Evolutionary conservation across 805 yeast species (phyloP), one percentile per base, ranked within the genome.

Genomic region (Sungouiella thailandica): DNA sequence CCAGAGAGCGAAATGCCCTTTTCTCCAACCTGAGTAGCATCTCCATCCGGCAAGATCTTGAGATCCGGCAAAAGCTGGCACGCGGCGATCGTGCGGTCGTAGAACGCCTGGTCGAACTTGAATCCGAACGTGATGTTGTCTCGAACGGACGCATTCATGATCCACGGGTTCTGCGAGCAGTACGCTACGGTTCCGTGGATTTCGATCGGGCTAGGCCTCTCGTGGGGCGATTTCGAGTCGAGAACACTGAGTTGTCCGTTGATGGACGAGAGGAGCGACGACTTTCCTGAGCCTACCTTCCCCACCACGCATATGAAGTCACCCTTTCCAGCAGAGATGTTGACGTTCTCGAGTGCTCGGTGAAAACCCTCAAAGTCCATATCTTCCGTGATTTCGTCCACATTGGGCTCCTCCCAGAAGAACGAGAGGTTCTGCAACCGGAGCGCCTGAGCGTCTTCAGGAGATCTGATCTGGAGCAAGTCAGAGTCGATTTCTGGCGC

Each of bases 1-100:
- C 70, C 70, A 33, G 65, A 57, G 17, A 65, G 46, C 3, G 70
- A 60, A 25, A 64, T 61, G 23, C 70, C 70, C 42, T 64, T 64
- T 36, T 64, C 69, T 5, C 70, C 70, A n/a, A 65, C 70, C 31
- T 58, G 50, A n/a, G 70, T 64, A 29, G 43, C 48, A 44, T 64
- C 70, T 15, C 64, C 68, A 43, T 65, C 69, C 2, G 70, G 65
- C 31, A 64, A 52, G 4, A 50, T 43, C 17, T 49, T 50, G 34
- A 64, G 52, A 40, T 65, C 70, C 14, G 62, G 45, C 6, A 49
- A 24, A 17, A 65, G 53, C 36, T 62, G 58, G 48, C 70, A 65
- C 4, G 68, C 69, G 17, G 50, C 54, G 16, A 65, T 43, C 4
- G 67, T 60, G 18, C 43, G 47, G 13, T 52, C 40, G 36, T 64